These are phyloP conservation scores for Graphilbum ipis-grandicollis DNA, from an alignment of 2,329 filamentous ascomycete species.

Conservation along the genomic window DNA sequence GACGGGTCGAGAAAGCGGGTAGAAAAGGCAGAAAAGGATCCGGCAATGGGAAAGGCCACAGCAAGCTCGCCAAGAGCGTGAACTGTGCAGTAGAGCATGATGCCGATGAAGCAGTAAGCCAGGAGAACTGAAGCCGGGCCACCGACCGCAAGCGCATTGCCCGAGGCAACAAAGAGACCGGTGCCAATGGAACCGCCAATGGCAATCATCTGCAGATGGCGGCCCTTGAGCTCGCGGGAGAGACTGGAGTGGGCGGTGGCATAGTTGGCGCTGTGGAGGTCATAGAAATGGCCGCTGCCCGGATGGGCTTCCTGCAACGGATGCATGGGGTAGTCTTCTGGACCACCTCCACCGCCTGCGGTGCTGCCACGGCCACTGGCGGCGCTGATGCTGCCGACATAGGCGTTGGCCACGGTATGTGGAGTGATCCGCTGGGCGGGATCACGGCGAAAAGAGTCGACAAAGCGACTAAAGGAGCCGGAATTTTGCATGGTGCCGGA, in stretches of 20 bases:
- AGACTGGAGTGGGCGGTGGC: constrained; percentile 64
- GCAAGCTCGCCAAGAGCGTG: constrained; percentile 86
- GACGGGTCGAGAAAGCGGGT: constrained; percentile 85
- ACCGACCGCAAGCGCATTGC: constrained; percentile 49
- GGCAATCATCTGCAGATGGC: constrained; percentile 94
- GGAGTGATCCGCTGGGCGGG: constrained; percentile 31
- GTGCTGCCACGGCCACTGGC: constrained; percentile 1
- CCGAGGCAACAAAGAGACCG: constrained; percentile 75
- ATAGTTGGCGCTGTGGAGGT: constrained; percentile 40
- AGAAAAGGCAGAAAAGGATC: constrained; percentile 82
- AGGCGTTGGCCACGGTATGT: constrained; percentile 17
- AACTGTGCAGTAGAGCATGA: constrained; percentile 83
- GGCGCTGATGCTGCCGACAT: not conserved
- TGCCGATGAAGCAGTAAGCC: constrained; percentile 61
- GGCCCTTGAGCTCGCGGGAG: constrained; percentile 58
- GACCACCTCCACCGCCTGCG: not conserved
- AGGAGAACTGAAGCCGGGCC: constrained; percentile 65
- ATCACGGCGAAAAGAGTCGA: constrained; percentile 49
- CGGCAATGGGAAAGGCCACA: constrained; percentile 76
- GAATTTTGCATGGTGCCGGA: constrained; percentile 1
- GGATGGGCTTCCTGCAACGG: constrained; percentile 13
- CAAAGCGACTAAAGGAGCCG: constrained; percentile 18
- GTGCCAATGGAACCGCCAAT: constrained; percentile 87
- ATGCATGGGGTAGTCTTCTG: constrained; percentile 4
- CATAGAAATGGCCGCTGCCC: constrained; percentile 32